phyloP scores from a whole-genome alignment of 768 basidiomycete species.

The Lactarius akahatsu region DNA sequence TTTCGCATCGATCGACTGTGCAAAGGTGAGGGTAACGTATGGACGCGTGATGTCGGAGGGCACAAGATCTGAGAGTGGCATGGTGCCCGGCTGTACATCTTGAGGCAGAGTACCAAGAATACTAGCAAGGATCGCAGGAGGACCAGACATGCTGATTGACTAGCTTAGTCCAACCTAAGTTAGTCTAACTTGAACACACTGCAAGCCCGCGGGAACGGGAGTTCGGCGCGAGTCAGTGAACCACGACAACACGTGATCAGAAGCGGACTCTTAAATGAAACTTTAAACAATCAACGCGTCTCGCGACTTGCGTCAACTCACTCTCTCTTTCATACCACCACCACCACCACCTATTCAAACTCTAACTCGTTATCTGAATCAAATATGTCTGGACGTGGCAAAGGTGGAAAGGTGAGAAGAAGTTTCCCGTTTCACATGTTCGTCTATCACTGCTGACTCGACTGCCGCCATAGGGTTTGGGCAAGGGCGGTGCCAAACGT shows the following conservation, averaged over 20 bases:
- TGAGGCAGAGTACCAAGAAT: conserved; percentile 22
- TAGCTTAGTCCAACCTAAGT: neutral
- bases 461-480: conserved; percentile 62
- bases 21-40: conserved; percentile 78
- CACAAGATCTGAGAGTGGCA: conserved; percentile 24
- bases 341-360: conserved; percentile 20
- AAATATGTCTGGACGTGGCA: conserved; percentile 94
- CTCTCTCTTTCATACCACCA: conserved; percentile 30
- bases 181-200: neutral
- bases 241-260: conserved; percentile 23
- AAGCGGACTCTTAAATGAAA: conserved; percentile 22
- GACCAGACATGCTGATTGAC: conserved; percentile 8
- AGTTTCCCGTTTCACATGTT: conserved; percentile 18
- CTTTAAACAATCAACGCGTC: conserved; percentile 27
- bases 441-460: conserved; percentile 17
- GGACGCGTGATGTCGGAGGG: conserved; percentile 41
- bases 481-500: conserved; percentile 96
- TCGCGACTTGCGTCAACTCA: conserved; percentile 25
- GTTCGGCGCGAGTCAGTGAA: conserved; percentile 7
- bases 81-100: conserved; percentile 20
- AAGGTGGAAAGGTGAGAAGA: conserved; percentile 77
- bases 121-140: conserved; percentile 19
- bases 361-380: conserved; percentile 30
- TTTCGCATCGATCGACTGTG: conserved; percentile 83
- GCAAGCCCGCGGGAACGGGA: neutral